phyloP scores from a whole-genome alignment of 192 early-diverging fungal genomes.

The Lunasporangiospora selenospora region DNA sequence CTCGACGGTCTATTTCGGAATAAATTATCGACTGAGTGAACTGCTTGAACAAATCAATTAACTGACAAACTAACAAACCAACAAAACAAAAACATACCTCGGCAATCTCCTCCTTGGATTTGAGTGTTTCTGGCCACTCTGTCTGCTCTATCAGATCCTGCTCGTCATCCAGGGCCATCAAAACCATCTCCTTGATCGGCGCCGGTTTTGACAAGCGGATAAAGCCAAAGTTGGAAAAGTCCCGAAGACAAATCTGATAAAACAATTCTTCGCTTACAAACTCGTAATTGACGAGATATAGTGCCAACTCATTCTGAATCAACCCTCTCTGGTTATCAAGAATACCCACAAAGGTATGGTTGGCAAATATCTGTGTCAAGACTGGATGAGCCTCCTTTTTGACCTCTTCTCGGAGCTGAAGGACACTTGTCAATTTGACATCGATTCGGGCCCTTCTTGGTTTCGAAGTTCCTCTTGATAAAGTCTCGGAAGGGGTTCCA shows the following conservation, averaged over 20 bases:
- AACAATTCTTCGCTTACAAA: slow-evolving; percentile 86
- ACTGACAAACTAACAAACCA: neutral
- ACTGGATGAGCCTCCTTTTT: slow-evolving; percentile 65
- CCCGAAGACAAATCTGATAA: slow-evolving; percentile 81
- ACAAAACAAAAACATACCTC: slow-evolving; percentile 46
- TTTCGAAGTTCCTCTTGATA: slow-evolving; percentile 19
- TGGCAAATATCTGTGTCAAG: slow-evolving; percentile 77
- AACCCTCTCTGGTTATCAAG: slow-evolving; percentile 81
- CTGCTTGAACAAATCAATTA: neutral
- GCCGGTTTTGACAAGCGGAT: slow-evolving; percentile 69
- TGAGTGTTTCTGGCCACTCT: slow-evolving; percentile 56
- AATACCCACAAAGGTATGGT: slow-evolving; percentile 90
- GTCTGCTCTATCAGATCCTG: slow-evolving; percentile 47
- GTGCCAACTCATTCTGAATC: slow-evolving; percentile 85
- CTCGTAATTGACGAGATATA: slow-evolving; percentile 87
- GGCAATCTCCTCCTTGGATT: slow-evolving; percentile 62
- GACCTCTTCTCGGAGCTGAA: slow-evolving; percentile 80
- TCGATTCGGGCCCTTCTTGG: slow-evolving; percentile 61
- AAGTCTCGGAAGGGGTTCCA: too few species aligned
- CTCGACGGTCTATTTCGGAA: slow-evolving; percentile 51
- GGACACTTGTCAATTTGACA: slow-evolving; percentile 82
- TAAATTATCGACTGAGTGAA: neutral
- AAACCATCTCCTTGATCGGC: slow-evolving; percentile 70
- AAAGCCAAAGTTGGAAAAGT: slow-evolving; percentile 90
- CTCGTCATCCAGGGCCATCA: slow-evolving; percentile 71